Evolutionary conservation across 1,284 basidiomycete species (phyloP), one percentile per base, ranked within the genome.

Genomic region (Sporisorium iseilematis-ciliati): DNA sequence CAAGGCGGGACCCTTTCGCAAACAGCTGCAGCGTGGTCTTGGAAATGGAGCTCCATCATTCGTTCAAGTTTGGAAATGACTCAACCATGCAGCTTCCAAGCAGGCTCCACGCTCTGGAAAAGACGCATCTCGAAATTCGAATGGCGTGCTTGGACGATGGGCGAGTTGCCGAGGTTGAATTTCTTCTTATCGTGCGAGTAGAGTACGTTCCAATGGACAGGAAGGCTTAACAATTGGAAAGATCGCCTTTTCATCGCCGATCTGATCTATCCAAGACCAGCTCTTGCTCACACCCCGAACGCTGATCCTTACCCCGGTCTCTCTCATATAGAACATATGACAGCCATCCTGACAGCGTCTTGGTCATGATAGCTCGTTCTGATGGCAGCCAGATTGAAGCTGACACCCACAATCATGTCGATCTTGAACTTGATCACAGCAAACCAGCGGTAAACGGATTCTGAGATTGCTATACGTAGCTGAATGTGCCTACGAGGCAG

Each of bases 41-140:
- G 5, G 23, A 53, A 4, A 51, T 14, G 43, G 58, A 8, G 55
- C 48, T 35, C 51, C 51, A 18, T 66, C 50, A 59, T 56, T 66
- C 52, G 64, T 41, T 33, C 31, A 11, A n/a, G 25, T 42, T 26
- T 21, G 31, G 16, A 21, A 25, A 46, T 56, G 54, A 59, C 60
- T 69, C 66, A 69, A 68, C 60, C n/a, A 40, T 53, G 65, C 59
- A 68, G 58, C 25, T 31, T 26, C 23, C 11, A 35, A 18, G 42
- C 35, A 4, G 18, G 18, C 26, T 33, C 11, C 8, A 25, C 12
- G 23, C 14, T 46, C 45, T 46, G 29, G 16, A 7, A 48, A 65
- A 59, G 52, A 52, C 55, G 52, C 55, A 58, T 52, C 12, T 26
- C 4, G 46, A 42, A 18, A 31, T 23, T 10, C 31, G 46, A 52